phyloP scores from a whole-genome alignment of 1,139 yeast species.

The Scheffersomyces segobiensis region DNA sequence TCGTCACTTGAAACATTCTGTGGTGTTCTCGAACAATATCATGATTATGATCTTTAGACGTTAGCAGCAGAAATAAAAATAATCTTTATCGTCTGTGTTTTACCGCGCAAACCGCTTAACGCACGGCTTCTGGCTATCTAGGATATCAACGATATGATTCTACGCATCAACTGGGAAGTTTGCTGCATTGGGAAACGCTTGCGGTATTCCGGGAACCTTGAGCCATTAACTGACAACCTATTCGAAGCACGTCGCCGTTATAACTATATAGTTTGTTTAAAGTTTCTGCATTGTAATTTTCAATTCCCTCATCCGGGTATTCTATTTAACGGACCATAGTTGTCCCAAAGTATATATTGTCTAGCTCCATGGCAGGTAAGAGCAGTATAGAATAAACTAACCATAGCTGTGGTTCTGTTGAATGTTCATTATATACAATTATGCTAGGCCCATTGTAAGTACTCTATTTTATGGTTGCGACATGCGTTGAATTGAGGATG shows the following conservation, averaged over 20 bases:
- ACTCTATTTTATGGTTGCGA: neutral
- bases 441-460: neutral
- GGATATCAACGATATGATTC: neutral
- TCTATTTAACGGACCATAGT: neutral
- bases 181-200: neutral
- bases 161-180: neutral
- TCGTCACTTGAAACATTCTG: neutral
- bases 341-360: neutral
- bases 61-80: too few relatives aligned
- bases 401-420: neutral
- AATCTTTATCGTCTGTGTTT: neutral
- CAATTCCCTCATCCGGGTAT: neutral
- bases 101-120: neutral
- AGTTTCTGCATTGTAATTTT: neutral
- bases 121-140: neutral
- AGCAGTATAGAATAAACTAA: neutral
- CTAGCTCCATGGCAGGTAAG: neutral
- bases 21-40: neutral
- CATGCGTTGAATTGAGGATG: neutral
- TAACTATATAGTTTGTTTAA: too few relatives aligned
- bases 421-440: neutral
- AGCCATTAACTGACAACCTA: neutral
- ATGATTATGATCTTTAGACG: neutral
- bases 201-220: neutral
- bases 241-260: neutral